Conservation (phyloP, 371 early-diverging fungal species). For the Mitosporidium daphniae region DNA sequence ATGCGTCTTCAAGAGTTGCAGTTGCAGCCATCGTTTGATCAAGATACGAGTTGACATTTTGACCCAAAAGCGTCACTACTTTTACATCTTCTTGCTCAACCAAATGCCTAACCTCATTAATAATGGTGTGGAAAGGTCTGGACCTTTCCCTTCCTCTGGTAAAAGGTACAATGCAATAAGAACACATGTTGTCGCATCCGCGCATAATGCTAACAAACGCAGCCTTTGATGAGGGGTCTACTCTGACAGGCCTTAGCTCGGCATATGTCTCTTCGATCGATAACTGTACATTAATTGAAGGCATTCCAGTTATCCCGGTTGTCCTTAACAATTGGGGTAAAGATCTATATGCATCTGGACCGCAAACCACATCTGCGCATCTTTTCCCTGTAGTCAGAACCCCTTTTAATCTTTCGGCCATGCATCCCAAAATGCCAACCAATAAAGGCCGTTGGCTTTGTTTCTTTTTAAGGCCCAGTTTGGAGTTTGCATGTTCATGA, state of each 20-base stretch:
- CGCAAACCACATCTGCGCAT: not conserved
- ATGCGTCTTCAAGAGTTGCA: no score
- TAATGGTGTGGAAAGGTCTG: not conserved
- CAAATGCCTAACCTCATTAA: conserved; percentile 1
- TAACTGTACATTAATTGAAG: not conserved
- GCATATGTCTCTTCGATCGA: not conserved
- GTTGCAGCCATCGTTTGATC: not conserved
- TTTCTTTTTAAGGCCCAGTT: no score
- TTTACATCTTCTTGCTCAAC: not conserved
- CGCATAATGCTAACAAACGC: conserved; percentile 1
- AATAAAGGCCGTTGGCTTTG: no score
- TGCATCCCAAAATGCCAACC: not conserved
- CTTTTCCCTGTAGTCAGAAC: no score
- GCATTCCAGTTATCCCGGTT: not conserved
- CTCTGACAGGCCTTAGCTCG: not conserved
- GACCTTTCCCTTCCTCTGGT: not conserved
- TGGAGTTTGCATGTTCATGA: no score
- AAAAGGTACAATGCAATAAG: not conserved
- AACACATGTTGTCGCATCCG: conserved; percentile 1
- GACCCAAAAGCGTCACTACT: not conserved
- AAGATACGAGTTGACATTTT: conserved; percentile 1
- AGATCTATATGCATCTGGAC: not conserved
- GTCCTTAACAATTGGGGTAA: not conserved
- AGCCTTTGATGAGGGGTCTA: not conserved
- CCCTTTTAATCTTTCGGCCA: not conserved